phyloP scores from a whole-genome alignment of 2,329 filamentous ascomycete species.

The Aspergillus aculeatus region DNA sequence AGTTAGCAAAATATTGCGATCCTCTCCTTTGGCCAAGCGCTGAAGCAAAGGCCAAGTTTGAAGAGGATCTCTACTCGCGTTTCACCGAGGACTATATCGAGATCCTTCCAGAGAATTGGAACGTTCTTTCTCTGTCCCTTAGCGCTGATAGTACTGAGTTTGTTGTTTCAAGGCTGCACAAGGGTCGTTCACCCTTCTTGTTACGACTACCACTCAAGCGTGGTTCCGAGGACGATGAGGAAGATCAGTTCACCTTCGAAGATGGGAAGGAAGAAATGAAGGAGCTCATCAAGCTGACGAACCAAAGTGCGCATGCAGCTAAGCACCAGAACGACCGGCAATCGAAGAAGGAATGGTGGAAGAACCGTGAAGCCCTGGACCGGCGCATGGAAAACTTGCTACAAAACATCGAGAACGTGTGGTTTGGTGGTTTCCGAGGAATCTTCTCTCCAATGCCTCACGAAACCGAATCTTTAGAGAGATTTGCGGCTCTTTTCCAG shows the following conservation, averaged over 20 bases:
- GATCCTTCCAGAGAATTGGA: constrained; percentile 80
- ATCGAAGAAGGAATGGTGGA: constrained; percentile 85
- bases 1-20: constrained; percentile 44
- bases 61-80: constrained; percentile 50
- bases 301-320: constrained; percentile 74
- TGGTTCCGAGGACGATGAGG: constrained; percentile 74
- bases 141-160: constrained; percentile 81
- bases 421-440: constrained; percentile 92
- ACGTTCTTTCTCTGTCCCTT: constrained; percentile 78
- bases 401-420: constrained; percentile 83
- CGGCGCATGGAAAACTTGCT: constrained; percentile 73
- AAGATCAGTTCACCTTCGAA: constrained; percentile 77
- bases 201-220: constrained; percentile 81
- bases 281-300: constrained; percentile 78
- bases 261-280: constrained; percentile 75
- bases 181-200: constrained; percentile 75
- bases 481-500: constrained; percentile 76
- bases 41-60: constrained; percentile 17
- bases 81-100: constrained; percentile 83
- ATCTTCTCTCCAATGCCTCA: constrained; percentile 77
- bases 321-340: constrained; percentile 71
- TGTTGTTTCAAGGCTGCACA: constrained; percentile 80
- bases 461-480: constrained; percentile 63
- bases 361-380: constrained; percentile 77
- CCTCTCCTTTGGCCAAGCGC: constrained; percentile 51